Base-by-base conservation (phyloP, 2,329 filamentous ascomycete species). In the Hypoxylon sp. region DNA sequence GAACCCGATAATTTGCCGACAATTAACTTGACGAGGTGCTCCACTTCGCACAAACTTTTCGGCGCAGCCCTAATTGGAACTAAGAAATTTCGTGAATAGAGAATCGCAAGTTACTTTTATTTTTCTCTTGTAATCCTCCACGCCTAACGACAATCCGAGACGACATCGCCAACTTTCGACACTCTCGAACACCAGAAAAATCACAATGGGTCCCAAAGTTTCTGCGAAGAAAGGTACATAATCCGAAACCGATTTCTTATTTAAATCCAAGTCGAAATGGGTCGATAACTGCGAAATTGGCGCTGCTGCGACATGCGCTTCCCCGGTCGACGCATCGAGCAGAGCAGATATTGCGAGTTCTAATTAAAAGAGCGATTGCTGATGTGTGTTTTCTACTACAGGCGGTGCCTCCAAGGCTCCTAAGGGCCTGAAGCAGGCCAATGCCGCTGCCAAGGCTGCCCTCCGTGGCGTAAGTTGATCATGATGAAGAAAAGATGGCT, bases 401-500 rank as follows among this genome's bases (percentile, higher is more conserved):
- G 83, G 79, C 76, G 77, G 73, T 67, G 74, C 76, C 70, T 59
- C 55, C 34, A 55, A 54, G 43, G 73, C 75, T 68, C 71, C 79
- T 66, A 85, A 84, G 78, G 81, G 81, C 71, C 73, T 79, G 76
- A 94, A 94, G 84, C 87, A 96, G 86, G 94, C 94, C 79, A 88
- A 87, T 71, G 87, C 88, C 74, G 94, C 94, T 75, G 90, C 94
- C 71, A 97, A 99, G 86, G 90, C 94, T 76, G 89, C 91, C 73
- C 88, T 97, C 71, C 91, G 91, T 81, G 93, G 92, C 77, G 91
- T 96, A 91, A 82, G 90, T 88, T 40, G 30, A 32, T 4, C 13
- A 12, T 40, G 30, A 32, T 4, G 13, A 12, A 25, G 9, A 25
- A 25, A 25, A 25, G 5, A 19, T 34, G 16, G 15, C 16, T 5